Conservation (phyloP, 768 basidiomycete genomes). For the Mycena epipterygia region DNA sequence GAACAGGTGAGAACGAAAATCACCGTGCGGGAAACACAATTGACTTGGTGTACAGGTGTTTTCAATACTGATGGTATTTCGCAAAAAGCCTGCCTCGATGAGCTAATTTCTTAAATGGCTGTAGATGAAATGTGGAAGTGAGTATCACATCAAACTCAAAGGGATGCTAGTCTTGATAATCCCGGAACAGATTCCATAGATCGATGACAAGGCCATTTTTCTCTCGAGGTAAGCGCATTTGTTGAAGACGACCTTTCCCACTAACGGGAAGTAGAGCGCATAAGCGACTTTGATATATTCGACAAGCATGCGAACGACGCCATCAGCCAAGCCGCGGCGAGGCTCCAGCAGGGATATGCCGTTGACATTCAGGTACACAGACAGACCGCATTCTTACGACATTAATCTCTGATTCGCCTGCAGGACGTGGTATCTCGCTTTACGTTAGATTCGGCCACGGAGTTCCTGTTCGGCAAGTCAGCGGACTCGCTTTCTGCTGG, state of each 20-base stretch:
- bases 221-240: conserved; percentile 36
- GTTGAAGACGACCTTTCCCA: not conserved
- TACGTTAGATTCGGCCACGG: conserved; percentile 70
- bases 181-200: conserved; percentile 53
- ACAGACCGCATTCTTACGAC: not conserved
- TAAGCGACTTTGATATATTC: conserved; percentile 58
- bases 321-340: conserved; percentile 44
- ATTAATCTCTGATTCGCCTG: not conserved
- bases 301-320: conserved; percentile 51
- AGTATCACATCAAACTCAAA: not conserved
- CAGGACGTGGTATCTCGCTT: conserved; percentile 57
- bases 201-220: conserved; percentile 62
- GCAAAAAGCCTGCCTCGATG: not conserved
- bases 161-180: not conserved
- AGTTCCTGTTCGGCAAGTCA: conserved; percentile 65
- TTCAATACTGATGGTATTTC: conserved; percentile 60
- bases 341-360: conserved; percentile 50
- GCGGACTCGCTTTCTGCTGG: conserved; percentile 54
- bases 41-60: conserved; percentile 38
- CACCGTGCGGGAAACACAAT: not conserved
- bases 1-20: conserved; percentile 51
- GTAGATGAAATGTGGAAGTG: conserved; percentile 59
- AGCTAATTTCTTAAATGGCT: not conserved
- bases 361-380: conserved; percentile 55
- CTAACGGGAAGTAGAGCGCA: conserved; percentile 39